Percentiles rank a stretch among this genome's conserved stretches.
phyloP scores from a whole-genome alignment of 371 early-diverging fungal genomes.

The Haplosporangium sp. region DNA sequence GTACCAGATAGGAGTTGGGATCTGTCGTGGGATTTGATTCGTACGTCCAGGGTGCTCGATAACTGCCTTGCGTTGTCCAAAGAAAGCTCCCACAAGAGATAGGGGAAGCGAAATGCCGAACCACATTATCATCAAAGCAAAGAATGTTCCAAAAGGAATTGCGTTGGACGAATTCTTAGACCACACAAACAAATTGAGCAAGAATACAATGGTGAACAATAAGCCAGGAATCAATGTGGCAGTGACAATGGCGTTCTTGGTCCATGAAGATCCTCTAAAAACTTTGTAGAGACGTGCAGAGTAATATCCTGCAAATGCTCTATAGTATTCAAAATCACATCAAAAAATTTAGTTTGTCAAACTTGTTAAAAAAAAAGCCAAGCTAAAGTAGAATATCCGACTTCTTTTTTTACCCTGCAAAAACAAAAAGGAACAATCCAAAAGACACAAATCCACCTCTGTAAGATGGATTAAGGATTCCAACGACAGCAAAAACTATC shows the following conservation, averaged over 20 bases:
- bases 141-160: slow-evolving; percentile 84
- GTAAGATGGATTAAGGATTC: slow-evolving; percentile 85
- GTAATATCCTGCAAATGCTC: slow-evolving; percentile 77
- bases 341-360: neutral
- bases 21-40: slow-evolving; percentile 93
- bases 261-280: slow-evolving; percentile 80
- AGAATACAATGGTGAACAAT: slow-evolving; percentile 59
- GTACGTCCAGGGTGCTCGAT: slow-evolving; percentile 89
- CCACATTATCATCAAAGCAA: slow-evolving; percentile 83
- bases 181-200: slow-evolving; percentile 84
- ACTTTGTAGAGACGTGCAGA: slow-evolving; percentile 85
- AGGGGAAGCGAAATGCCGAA: slow-evolving; percentile 80
- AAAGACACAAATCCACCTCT: slow-evolving; percentile 80
- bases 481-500: slow-evolving; percentile 76
- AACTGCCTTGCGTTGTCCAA: slow-evolving; percentile 76
- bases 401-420: slow-evolving; percentile 72
- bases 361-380: too few species aligned
- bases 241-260: slow-evolving; percentile 73
- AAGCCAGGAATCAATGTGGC: slow-evolving; percentile 65
- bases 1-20: slow-evolving; percentile 85
- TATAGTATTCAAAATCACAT: slow-evolving; percentile 9
- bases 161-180: slow-evolving; percentile 81
- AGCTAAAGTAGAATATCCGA: neutral
- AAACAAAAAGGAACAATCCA: slow-evolving; percentile 76
- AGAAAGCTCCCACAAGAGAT: slow-evolving; percentile 79